A percentile compares a stretch with the other conserved stretches of the same genome.
Conservation (phyloP, 495 filamentous ascomycete species). For the Penicillium lagena region DNA sequence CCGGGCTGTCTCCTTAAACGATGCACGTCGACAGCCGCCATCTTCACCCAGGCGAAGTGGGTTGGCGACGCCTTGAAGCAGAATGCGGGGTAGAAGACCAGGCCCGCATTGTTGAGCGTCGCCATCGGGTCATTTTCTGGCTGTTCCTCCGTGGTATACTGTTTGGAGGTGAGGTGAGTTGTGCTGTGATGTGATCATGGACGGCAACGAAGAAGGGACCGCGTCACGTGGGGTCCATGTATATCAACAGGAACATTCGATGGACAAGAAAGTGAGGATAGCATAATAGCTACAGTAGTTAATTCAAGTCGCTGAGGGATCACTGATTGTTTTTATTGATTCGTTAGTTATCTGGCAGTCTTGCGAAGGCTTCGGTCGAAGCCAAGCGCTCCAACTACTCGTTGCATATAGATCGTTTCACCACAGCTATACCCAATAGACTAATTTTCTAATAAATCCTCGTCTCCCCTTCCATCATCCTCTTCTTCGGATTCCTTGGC, state of each 20-base stretch:
- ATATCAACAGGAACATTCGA: no score
- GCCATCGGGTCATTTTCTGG: slow-evolving; percentile 33
- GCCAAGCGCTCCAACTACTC: no score
- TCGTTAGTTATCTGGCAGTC: no score
- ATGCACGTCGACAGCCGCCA: slow-evolving; percentile 64
- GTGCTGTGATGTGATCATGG: neutral
- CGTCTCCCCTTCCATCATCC: slow-evolving; percentile 36
- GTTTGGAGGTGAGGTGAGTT: neutral
- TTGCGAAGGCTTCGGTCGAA: no score
- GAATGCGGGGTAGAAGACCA: slow-evolving; percentile 70
- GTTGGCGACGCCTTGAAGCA: slow-evolving; percentile 83
- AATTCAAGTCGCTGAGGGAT: no score
- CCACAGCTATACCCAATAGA: no score
- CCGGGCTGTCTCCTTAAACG: slow-evolving; percentile 48
- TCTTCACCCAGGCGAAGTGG: slow-evolving; percentile 73
- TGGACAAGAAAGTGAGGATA: no score
- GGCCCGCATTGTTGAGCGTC: slow-evolving; percentile 16
- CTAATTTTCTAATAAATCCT: slow-evolving; percentile 8
- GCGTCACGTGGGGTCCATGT: no score
- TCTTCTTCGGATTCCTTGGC: slow-evolving; percentile 41
- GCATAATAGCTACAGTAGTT: no score
- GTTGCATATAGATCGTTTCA: no score
- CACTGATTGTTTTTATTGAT: no score
- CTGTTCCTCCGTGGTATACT: neutral
- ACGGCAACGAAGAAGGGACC: no score